Base-by-base conservation (phyloP, 306 rosid species). In the Erythrophleum fordii region DNA sequence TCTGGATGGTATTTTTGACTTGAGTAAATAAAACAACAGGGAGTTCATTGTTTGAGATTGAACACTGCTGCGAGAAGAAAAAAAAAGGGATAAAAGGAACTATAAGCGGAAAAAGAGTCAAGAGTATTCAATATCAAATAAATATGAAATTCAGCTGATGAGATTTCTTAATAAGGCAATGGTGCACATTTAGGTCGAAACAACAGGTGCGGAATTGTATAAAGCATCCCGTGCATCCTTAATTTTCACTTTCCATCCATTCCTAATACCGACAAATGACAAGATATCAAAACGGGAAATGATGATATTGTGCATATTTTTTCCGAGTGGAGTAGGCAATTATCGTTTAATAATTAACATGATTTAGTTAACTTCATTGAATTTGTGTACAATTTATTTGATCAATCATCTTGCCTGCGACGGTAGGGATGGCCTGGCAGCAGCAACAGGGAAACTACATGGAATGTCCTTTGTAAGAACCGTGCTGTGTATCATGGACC, bases 401-500 rank as follows among this genome's bases (percentile, higher is more conserved):
- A 61, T 44, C 77, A 71, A 41, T 25, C 12, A 14, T 59, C 22
- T 18, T n/a, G 51, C 34, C 42, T 62, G 58, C 18, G 18, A 22
- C 18, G 60, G 20, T 5, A 29, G 29, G 37, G 48, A 59, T 2
- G 51, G 80, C 25, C 56, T 64, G 13, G 44, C 56, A 66, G 41
- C 55, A 73, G 23, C 77, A 52, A 14, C 23, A 64, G 20, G 45
- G 69, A 64, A 34, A 34, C 20, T 42, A 26, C 34, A 45, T 0
- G 6, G 48, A 17, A 41, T 74, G 44, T 8, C 23, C 75, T 62
- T 20, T 52, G 51, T 8, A 28, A 66, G 31, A 68, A 46, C 29
- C 41, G 34, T 73, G 29, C 11, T 68, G 62, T 61, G 68, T 69
- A 28, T 78, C 67, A 69, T 42, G 68, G 45, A 70, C 46, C 1